A percentile compares a stretch with the other conserved stretches of the same genome.
phyloP scores from a whole-genome alignment of 2,329 filamentous ascomycete genomes.

The Furcasterigmium sp. region DNA sequence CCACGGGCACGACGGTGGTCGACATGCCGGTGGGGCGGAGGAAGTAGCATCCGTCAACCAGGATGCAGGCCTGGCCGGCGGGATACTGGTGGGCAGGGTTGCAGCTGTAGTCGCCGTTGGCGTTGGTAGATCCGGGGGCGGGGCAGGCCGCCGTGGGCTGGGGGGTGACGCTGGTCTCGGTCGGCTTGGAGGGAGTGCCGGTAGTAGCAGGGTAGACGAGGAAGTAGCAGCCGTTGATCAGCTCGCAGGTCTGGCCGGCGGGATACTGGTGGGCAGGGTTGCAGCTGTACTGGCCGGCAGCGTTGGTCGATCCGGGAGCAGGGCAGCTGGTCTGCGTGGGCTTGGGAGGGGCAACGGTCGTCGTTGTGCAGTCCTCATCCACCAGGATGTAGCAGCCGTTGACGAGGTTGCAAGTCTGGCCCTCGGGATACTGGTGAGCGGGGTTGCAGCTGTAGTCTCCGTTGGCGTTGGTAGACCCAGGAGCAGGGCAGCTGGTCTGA shows the following conservation, averaged over 20 bases:
- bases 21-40: no score
- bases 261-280: constrained; percentile 12
- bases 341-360: neutral
- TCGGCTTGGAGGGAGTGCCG: no score
- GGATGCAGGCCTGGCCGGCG: constrained; percentile 11
- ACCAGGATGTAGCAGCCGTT: constrained; percentile 11
- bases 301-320: neutral
- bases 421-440: constrained; percentile 14
- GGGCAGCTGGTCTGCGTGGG: neutral
- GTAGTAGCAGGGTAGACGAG: no score
- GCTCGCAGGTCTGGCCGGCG: constrained; percentile 10
- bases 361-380: neutral
- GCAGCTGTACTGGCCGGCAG: constrained; percentile 10
- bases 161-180: no score
- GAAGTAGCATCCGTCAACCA: constrained; percentile 11
- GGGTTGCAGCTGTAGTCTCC: constrained; percentile 16
- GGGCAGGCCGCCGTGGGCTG: constrained; percentile 1
- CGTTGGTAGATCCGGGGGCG: constrained; percentile 7
- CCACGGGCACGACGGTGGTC: no score
- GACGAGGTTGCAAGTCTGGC: constrained; percentile 11
- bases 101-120: constrained; percentile 13
- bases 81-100: constrained; percentile 16
- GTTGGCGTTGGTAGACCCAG: constrained; percentile 7
- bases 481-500: constrained; percentile 3
- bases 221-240: constrained; percentile 11